Conservation (phyloP, 805 yeast species). For the Wickerhamiella azymoides region DNA sequence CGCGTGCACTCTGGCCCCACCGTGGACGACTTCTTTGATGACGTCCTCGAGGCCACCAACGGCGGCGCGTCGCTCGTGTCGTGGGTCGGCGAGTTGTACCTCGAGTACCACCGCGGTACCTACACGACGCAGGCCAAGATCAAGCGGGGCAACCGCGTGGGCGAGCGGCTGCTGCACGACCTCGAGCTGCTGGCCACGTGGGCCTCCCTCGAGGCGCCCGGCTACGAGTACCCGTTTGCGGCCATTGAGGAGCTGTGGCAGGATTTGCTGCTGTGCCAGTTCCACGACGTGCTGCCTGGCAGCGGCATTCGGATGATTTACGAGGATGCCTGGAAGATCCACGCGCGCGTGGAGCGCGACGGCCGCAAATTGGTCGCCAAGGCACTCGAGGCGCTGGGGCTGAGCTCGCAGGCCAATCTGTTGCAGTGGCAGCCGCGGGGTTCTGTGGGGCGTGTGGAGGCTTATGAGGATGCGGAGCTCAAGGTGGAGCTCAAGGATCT, state of each 20-base stretch:
- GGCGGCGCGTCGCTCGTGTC: constrained; percentile 58
- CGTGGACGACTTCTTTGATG: constrained; percentile 68
- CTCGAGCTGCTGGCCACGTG: constrained; percentile 74
- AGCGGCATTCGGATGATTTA: constrained; percentile 91
- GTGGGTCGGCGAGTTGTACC: constrained; percentile 88
- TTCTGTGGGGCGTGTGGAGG: no score
- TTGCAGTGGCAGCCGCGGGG: constrained; percentile 1
- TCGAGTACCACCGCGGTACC: constrained; percentile 94
- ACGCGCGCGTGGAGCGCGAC: constrained; percentile 39
- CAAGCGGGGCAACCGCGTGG: constrained; percentile 62
- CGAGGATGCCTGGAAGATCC: constrained; percentile 75
- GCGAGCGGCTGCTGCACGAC: constrained; percentile 71
- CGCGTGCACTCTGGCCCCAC: constrained; percentile 63
- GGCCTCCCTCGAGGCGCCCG: constrained; percentile 38
- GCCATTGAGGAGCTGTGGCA: constrained; percentile 72
- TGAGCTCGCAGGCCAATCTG: background rate
- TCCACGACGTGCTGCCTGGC: constrained; percentile 97
- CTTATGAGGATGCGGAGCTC: no score
- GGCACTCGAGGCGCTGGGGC: constrained; percentile 35
- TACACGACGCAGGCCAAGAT: constrained; percentile 87
- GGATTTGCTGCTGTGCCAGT: constrained; percentile 76
- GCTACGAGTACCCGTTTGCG: constrained; percentile 57
- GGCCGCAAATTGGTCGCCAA: constrained; percentile 39
- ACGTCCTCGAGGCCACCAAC: constrained; percentile 45
- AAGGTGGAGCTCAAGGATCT: no score